These are phyloP conservation scores for Citropsis articulata DNA, from an alignment of 345 rosid genomes.

Conservation along the genomic window DNA sequence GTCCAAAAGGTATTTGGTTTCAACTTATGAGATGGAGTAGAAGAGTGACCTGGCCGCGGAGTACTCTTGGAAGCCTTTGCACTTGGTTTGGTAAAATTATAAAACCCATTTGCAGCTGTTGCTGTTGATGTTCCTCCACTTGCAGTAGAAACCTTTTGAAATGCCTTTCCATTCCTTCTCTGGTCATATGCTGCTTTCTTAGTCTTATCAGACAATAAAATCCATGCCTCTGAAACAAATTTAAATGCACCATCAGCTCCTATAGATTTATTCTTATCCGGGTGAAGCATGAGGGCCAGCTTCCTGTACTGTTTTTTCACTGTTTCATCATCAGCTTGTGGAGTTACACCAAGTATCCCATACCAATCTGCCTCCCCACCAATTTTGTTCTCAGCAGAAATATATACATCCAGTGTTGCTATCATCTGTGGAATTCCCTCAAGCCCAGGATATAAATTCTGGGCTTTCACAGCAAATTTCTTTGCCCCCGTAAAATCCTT, in stretches of 20 bases:
- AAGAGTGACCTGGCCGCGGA: constrained; percentile 28
- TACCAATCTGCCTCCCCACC: constrained; percentile 57
- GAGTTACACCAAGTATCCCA: constrained; percentile 48
- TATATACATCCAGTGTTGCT: constrained; percentile 47
- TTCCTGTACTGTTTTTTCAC: constrained; percentile 60
- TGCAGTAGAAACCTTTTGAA: constrained; percentile 39
- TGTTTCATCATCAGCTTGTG: constrained; percentile 48
- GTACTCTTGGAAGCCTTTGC: constrained; percentile 38
- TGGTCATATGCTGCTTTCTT: constrained; percentile 59
- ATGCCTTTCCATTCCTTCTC: constrained; percentile 32
- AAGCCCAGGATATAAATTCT: constrained; percentile 52
- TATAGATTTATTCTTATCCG: constrained; percentile 59
- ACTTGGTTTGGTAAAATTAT: constrained; percentile 38
- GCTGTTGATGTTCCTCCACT: constrained; percentile 31
- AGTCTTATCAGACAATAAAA: constrained; percentile 62
- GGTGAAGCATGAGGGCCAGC: constrained; percentile 65
- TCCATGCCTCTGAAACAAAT: constrained; percentile 63
- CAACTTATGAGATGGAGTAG: constrained; percentile 25
- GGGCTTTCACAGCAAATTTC: constrained; percentile 72
- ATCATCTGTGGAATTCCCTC: constrained; percentile 59
- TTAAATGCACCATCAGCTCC: constrained; percentile 80
- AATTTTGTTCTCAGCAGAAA: constrained; percentile 45
- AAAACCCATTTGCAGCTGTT: constrained; percentile 36
- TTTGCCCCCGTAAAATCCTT: constrained; percentile 55
- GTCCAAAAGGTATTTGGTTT: constrained; percentile 65